phyloP scores from a whole-genome alignment of 495 filamentous ascomycete species.

The Melanomma pulvis-pyrius region DNA sequence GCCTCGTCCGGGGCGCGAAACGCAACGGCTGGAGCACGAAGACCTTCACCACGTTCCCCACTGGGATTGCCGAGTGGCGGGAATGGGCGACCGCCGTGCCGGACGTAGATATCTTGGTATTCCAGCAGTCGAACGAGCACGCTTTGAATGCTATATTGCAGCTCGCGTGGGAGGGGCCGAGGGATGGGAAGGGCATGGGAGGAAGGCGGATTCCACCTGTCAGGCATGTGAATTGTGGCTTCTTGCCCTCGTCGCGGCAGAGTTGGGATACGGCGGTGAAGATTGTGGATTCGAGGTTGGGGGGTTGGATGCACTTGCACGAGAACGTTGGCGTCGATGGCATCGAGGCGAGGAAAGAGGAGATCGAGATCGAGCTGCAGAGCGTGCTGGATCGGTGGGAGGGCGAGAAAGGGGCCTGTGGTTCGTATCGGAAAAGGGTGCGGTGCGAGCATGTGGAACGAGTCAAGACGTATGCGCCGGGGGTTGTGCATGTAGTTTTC shows the following conservation, averaged over 20 bases:
- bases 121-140: slow-evolving; percentile 67
- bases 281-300: slow-evolving; percentile 54
- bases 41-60: slow-evolving; percentile 5
- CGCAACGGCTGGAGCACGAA: slow-evolving; percentile 64
- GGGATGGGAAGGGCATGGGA: too few relatives aligned
- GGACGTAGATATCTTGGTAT: slow-evolving; percentile 61
- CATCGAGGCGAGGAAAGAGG: slow-evolving; percentile 58
- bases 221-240: slow-evolving; percentile 78
- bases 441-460: slow-evolving; percentile 70
- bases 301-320: slow-evolving; percentile 81
- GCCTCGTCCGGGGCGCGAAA: slow-evolving; percentile 67
- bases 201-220: slow-evolving; percentile 42
- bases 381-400: slow-evolving; percentile 22
- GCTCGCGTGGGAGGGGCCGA: too few relatives aligned
- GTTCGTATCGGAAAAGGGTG: slow-evolving; percentile 34
- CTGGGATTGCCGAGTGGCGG: slow-evolving; percentile 11
- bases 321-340: slow-evolving; percentile 74
- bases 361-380: slow-evolving; percentile 48
- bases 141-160: slow-evolving; percentile 36
- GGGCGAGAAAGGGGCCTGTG: slow-evolving; percentile 2
- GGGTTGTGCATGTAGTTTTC: slow-evolving; percentile 84
- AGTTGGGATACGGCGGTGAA: slow-evolving; percentile 70
- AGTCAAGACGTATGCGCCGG: slow-evolving; percentile 93
- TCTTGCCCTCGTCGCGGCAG: slow-evolving; percentile 68
- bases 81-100: slow-evolving; percentile 32